Conservation (phyloP, 1,284 basidiomycete species). For the Cutaneotrichosporon sp. region DNA sequence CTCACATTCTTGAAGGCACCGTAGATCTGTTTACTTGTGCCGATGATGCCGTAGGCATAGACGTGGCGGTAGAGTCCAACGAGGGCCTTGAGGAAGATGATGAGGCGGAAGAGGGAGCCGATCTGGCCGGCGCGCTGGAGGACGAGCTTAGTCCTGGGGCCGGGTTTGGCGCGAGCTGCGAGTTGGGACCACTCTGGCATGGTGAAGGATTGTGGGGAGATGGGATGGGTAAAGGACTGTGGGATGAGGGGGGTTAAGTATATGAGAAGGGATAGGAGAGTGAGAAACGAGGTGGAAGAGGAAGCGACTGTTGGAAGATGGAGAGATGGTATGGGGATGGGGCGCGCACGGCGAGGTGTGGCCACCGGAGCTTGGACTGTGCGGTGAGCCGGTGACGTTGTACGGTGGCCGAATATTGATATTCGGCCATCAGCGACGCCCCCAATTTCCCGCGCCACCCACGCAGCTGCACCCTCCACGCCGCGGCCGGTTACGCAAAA, state of each 20-base stretch:
- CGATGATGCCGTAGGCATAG: constrained; percentile 66
- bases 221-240: background rate
- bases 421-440: background rate
- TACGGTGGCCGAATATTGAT: background rate
- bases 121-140: constrained; percentile 18
- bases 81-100: constrained; percentile 26
- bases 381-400: background rate
- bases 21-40: constrained; percentile 36
- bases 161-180: constrained; percentile 11
- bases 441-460: no score
- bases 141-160: constrained; percentile 16
- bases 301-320: no score
- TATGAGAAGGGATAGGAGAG: background rate
- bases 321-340: no score
- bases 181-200: constrained; percentile 25
- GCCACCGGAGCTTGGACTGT: no score
- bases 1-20: constrained; percentile 37
- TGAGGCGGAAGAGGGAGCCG: constrained; percentile 18
- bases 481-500: no score
- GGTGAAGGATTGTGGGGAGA: background rate
- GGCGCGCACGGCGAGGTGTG: no score
- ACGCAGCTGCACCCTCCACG: no score
- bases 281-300: no score
- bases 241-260: no score
- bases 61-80: constrained; percentile 61